Base-by-base conservation (phyloP, 1,284 basidiomycete species). In the Pseudomicrostroma phylloplanum region DNA sequence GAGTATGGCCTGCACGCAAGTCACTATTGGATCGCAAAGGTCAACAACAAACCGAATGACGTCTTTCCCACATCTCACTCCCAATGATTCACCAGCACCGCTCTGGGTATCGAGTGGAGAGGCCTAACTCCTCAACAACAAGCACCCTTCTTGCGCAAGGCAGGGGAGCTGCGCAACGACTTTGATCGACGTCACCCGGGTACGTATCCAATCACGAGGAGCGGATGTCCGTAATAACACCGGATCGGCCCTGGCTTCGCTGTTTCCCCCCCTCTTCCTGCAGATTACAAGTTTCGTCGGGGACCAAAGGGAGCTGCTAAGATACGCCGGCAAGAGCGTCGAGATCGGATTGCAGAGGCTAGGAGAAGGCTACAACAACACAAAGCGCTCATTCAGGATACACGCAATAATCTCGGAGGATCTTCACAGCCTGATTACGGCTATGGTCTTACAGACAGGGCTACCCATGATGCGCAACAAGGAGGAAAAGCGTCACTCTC, bases 261-360 rank as follows among this genome's bases (percentile, higher is more conserved):
- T 21, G 21, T 21, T 17, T 21, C 12, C 15, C 12, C 6, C 43
- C 21, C 43, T 48, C 3, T 21, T 6, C 12, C 43, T 21, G 21
- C 43, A 48, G 51, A 54, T 7, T 54, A 54, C 51, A 54, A 54
- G 51, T 54, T 54, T 25, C 19, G 21, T 15, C n/a, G 51, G 3
- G 51, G 51, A 25, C 51, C 51, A 2, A 54, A 54, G 51, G 51
- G 51, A 13, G 51, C 51, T 17, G 51, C 51, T 2, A 54, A 54
- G 51, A 19, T 15, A 6, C n/a, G 51, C n/a, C 19, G 51, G 51
- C 15, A 23, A 25, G 51, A 54, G 43, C 43, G 43, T 21, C 43
- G 15, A 17, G 43, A 48, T 4, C 43, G 21, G 30, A 9, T 9
- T 4, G 9, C 30, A 48, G 21, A 48, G 12, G 43, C 43, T 17